phyloP scores from a whole-genome alignment of 2,329 filamentous ascomycete species.

The Cercospora sp. region DNA sequence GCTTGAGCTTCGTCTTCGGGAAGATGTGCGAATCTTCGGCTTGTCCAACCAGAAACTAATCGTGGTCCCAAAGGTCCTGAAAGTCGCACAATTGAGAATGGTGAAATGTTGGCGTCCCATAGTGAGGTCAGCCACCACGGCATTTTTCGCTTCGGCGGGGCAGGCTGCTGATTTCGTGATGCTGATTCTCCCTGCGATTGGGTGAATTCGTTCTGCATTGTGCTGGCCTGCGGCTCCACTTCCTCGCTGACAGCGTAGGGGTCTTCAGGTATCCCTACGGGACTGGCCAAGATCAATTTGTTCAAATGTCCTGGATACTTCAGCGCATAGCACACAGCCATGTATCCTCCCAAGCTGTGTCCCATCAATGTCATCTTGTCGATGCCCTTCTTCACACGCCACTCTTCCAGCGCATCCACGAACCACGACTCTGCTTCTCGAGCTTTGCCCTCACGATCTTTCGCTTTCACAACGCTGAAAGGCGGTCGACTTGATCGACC shows the following conservation, averaged over 20 bases:
- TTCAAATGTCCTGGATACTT: slow-evolving; percentile 95
- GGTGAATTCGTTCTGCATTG: slow-evolving; percentile 73
- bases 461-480: slow-evolving; percentile 76
- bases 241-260: slow-evolving; percentile 81
- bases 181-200: slow-evolving; percentile 50
- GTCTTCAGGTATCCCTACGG: slow-evolving; percentile 91
- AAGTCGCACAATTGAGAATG: slow-evolving; percentile 86
- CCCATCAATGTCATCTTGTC: slow-evolving; percentile 92
- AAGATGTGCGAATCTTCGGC: slow-evolving; percentile 85
- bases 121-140: slow-evolving; percentile 89
- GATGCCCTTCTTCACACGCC: slow-evolving; percentile 83
- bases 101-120: slow-evolving; percentile 96
- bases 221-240: slow-evolving; percentile 73
- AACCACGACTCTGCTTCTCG: slow-evolving; percentile 93
- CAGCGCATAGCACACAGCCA: slow-evolving; percentile 89
- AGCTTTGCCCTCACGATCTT: slow-evolving; percentile 76
- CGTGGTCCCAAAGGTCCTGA: slow-evolving; percentile 86
- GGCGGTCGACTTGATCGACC: slow-evolving; percentile 80
- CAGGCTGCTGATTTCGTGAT: slow-evolving; percentile 39
- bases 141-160: slow-evolving; percentile 60
- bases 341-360: slow-evolving; percentile 91
- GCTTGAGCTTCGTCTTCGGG: slow-evolving; percentile 76
- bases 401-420: slow-evolving; percentile 92
- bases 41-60: slow-evolving; percentile 93
- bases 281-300: slow-evolving; percentile 92